Evolutionary conservation across 495 filamentous ascomycete genomes (phyloP).

Genomic region (Cercophora sp.): DNA sequence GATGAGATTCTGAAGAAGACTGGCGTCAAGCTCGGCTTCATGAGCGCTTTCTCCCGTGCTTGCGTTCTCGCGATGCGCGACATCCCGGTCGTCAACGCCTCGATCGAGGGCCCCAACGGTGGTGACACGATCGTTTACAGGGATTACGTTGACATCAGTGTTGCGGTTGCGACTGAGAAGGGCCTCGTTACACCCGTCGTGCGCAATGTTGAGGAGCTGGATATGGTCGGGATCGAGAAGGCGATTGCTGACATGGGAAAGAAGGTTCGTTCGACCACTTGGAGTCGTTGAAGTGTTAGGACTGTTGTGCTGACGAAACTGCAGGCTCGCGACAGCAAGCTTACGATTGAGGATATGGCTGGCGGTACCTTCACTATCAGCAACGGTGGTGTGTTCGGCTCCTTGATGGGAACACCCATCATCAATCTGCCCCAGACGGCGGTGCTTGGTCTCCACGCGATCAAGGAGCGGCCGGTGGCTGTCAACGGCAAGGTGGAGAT

Average conservation of each 20-base stretch:
- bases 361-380: slow-evolving; percentile 98
- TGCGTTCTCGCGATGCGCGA: slow-evolving; percentile 92
- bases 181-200: slow-evolving; percentile 95
- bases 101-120: slow-evolving; percentile 90
- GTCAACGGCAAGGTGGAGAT: slow-evolving; percentile 91
- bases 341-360: slow-evolving; percentile 99
- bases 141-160: slow-evolving; percentile 96
- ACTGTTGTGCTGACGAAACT: too few relatives aligned
- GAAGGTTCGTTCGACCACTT: slow-evolving; percentile 77
- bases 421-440: slow-evolving; percentile 97
- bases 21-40: slow-evolving; percentile 96
- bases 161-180: slow-evolving; percentile 97
- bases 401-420: slow-evolving; percentile 95
- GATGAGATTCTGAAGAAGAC: slow-evolving; percentile 93
- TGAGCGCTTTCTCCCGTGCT: slow-evolving; percentile 94
- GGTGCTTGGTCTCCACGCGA: slow-evolving; percentile 94
- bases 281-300: too few relatives aligned
- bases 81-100: slow-evolving; percentile 93
- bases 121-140: slow-evolving; percentile 98
- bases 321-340: slow-evolving; percentile 87
- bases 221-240: slow-evolving; percentile 85
- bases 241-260: slow-evolving; percentile 90
- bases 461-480: slow-evolving; percentile 89
- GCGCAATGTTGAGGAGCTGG: slow-evolving; percentile 83
- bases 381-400: slow-evolving; percentile 72